A percentile compares a stretch with the other conserved stretches of the same genome.
phyloP scores from a whole-genome alignment of 2,329 filamentous ascomycete genomes.

The Apiospora arundinis region DNA sequence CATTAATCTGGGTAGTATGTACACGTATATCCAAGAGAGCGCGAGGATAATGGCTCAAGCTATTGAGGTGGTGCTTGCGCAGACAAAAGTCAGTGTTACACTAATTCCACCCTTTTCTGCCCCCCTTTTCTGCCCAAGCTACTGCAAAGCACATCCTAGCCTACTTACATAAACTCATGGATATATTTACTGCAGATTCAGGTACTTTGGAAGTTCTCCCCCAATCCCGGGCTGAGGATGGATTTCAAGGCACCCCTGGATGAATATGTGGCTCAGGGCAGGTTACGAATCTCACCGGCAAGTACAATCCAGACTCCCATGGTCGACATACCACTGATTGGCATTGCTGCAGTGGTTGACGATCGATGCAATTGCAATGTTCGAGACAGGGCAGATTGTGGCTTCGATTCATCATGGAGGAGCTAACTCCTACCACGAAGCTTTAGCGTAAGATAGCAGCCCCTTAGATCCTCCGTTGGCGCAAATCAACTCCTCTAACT shows the following conservation, averaged over 20 bases:
- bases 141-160: no score
- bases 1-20: slow-evolving; percentile 36
- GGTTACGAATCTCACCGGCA: background rate
- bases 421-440: slow-evolving; percentile 25
- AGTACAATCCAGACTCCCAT: background rate
- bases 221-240: background rate
- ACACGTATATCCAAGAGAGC: slow-evolving; percentile 30
- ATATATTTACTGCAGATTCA: slow-evolving; percentile 31
- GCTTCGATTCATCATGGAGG: slow-evolving; percentile 26
- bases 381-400: slow-evolving; percentile 21
- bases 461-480: background rate
- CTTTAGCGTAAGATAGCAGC: slow-evolving; percentile 21
- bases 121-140: no score
- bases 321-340: background rate
- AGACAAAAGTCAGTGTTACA: background rate
- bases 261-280: background rate
- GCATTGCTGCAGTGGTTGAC: slow-evolving; percentile 20
- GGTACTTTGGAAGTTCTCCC: slow-evolving; percentile 41
- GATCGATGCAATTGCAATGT: slow-evolving; percentile 15
- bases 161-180: no score
- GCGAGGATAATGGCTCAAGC: slow-evolving; percentile 38
- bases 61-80: slow-evolving; percentile 23
- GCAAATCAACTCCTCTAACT: no score
- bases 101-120: no score
- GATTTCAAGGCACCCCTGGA: background rate